Evolutionary conservation across 2,329 filamentous ascomycete species (phyloP).

Genomic region (Madurella mycetomatis): DNA sequence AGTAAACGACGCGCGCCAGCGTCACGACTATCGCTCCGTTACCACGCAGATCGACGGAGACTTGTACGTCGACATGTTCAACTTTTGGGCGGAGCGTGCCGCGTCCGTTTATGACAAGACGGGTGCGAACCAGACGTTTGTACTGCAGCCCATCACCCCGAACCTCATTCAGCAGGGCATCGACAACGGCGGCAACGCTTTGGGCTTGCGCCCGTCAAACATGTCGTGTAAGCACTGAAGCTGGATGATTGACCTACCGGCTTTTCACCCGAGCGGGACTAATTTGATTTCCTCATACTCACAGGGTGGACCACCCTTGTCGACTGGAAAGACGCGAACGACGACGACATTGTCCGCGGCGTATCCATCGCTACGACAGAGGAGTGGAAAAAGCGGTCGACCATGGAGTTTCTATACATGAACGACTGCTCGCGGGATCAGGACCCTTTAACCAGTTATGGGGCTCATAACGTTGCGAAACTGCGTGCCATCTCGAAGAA

Average conservation of each 20-base stretch:
- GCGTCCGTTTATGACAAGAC: neutral
- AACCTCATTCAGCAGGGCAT: neutral
- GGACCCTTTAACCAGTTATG: conserved; percentile 30
- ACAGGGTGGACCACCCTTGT: conserved; percentile 1
- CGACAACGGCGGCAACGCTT: neutral
- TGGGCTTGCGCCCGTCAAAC: neutral
- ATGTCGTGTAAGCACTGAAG: no score
- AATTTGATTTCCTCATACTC: no score
- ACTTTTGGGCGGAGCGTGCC: conserved; percentile 2
- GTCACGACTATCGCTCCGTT: conserved; percentile 6
- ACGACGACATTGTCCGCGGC: neutral
- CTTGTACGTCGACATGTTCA: neutral
- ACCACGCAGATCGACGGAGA: neutral
- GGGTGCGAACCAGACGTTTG: conserved; percentile 2
- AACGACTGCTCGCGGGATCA: conserved; percentile 13
- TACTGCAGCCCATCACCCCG: neutral
- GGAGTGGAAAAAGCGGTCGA: neutral
- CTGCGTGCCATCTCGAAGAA: no score
- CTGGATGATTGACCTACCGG: no score
- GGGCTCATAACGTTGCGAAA: conserved; percentile 25
- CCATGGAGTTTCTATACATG: neutral
- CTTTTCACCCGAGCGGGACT: no score
- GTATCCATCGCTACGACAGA: neutral
- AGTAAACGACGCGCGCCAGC: no score
- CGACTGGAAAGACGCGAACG: neutral